These are phyloP conservation scores for Tetrapisispora iriomotensis DNA, from an alignment of 805 yeast species.

Conservation along the genomic window DNA sequence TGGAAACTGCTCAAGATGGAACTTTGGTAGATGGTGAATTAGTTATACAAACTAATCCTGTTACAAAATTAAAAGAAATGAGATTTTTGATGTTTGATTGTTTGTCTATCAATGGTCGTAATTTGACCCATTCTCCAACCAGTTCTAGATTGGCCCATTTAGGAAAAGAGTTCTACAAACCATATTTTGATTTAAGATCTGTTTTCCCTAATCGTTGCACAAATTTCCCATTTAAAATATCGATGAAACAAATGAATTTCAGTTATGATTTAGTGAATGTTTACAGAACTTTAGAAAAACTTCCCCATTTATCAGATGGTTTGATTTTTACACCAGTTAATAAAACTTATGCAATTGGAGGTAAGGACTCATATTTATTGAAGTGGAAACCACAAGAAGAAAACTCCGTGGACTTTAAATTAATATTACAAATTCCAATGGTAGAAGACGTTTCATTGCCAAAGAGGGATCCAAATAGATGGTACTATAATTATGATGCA, in stretches of 20 bases:
- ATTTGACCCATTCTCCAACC: slow-evolving; percentile 58
- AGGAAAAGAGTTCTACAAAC: slow-evolving; percentile 69
- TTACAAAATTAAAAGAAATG: slow-evolving; percentile 49
- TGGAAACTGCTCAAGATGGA: slow-evolving; percentile 63
- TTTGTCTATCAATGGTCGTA: slow-evolving; percentile 67
- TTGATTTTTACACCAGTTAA: slow-evolving; percentile 85
- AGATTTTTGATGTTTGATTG: slow-evolving; percentile 88
- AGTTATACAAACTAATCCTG: slow-evolving; percentile 55
- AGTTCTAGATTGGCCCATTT: slow-evolving; percentile 83
- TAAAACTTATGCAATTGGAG: slow-evolving; percentile 75
- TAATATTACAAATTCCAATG: slow-evolving; percentile 37
- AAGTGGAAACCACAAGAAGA: slow-evolving; percentile 98
- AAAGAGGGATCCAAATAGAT: slow-evolving; percentile 55
- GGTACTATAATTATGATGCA: slow-evolving; percentile 72
- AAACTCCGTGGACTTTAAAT: slow-evolving; percentile 82
- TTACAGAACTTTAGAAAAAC: slow-evolving; percentile 54
- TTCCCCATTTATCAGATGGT: slow-evolving; percentile 90
- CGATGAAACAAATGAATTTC: slow-evolving; percentile 80
- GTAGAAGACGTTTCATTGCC: slow-evolving; percentile 26
- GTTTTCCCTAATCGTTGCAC: slow-evolving; percentile 64
- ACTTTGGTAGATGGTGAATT: slow-evolving; percentile 91
- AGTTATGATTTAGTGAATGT: slow-evolving; percentile 71
- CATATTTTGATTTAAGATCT: slow-evolving; percentile 62
- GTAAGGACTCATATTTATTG: slow-evolving; percentile 69
- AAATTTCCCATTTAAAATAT: slow-evolving; percentile 75